Base-by-base conservation (phyloP, 805 yeast genomes). In the Metschnikowia peoriensis region DNA sequence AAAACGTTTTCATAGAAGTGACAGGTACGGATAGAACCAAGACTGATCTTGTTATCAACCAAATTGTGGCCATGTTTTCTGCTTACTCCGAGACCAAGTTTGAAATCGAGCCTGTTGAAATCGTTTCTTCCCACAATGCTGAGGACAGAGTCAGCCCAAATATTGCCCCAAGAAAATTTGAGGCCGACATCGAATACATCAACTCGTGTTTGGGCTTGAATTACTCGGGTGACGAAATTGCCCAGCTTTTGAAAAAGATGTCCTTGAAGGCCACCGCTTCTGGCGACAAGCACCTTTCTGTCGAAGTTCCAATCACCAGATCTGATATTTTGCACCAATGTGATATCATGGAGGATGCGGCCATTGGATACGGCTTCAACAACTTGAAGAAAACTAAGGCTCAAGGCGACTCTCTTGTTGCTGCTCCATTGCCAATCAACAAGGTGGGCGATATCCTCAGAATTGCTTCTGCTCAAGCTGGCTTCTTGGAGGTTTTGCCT, bases 301-400 rank as follows among this genome's bases (percentile, higher is more conserved):
- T 91, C 51, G 67, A 72, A 38, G 83, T 94, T 54, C 99, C 99
- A 57, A 86, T 89, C 64, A 94, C 99, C 38, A 88, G 99, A 77
- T 85, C 98, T 10, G 99, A 94, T 72, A 82, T 94, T 56, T 79
- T 94, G 65, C 99, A 94, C 72, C 96, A 90, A 69, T 93, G 98
- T 79, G 99, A 94, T 73, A 86, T 94, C 60, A 89, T 94, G 96
- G 99, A 94, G 73, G 99, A 94, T 71, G 97, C 93, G 46, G 99
- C 97, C 45, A 87, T 94, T 66, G 96, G 90, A 32, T 94, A 90
- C 67, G 99, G 99, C 52, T 94, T 87, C 79, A 88, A 92, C 74
- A 90, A 89, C 68, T 79, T 94, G 66, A 81, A 80, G 57, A 89
- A 86, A 73, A 84, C 94, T 47, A 81, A 81, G 59, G 89, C 94